Conservation (phyloP, 2,329 filamentous ascomycete genomes). For the Fusarium transvaalense region DNA sequence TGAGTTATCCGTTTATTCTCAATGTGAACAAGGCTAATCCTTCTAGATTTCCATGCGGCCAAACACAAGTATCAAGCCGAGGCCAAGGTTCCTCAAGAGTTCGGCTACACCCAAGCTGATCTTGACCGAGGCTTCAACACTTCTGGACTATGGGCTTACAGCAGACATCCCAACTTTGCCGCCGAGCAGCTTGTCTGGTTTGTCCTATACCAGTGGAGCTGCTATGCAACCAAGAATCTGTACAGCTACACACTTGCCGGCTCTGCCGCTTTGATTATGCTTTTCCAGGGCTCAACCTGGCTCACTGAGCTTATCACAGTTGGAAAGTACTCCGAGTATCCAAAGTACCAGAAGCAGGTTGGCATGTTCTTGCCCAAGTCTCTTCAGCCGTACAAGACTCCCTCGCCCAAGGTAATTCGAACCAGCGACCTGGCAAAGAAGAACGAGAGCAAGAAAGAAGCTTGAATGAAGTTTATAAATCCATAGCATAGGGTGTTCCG, state of each 20-base stretch:
- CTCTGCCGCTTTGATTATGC: constrained; percentile 74
- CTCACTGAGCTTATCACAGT: constrained; percentile 86
- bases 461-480: not conserved
- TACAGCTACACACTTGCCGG: constrained; percentile 86
- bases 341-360: constrained; percentile 83
- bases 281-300: constrained; percentile 92
- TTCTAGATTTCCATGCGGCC: constrained; percentile 79
- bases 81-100: constrained; percentile 32
- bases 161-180: constrained; percentile 93
- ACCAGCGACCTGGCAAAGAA: constrained; percentile 64
- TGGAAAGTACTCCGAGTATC: constrained; percentile 90
- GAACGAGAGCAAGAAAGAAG: constrained; percentile 56
- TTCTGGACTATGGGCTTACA: constrained; percentile 86
- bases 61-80: constrained; percentile 81
- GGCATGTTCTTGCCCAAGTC: constrained; percentile 82
- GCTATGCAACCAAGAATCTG: constrained; percentile 75
- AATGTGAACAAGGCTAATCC: constrained; percentile 8
- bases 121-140: constrained; percentile 92
- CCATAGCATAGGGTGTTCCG: not conserved
- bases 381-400: constrained; percentile 58
- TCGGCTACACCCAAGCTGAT: constrained; percentile 73
- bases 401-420: constrained; percentile 61
- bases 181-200: constrained; percentile 95
- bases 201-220: constrained; percentile 87
- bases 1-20: constrained; percentile 53